Evolutionary conservation across 768 basidiomycete genomes (phyloP), one percentile per base, ranked within the genome.

Genomic region (Phylloporus sp.): DNA sequence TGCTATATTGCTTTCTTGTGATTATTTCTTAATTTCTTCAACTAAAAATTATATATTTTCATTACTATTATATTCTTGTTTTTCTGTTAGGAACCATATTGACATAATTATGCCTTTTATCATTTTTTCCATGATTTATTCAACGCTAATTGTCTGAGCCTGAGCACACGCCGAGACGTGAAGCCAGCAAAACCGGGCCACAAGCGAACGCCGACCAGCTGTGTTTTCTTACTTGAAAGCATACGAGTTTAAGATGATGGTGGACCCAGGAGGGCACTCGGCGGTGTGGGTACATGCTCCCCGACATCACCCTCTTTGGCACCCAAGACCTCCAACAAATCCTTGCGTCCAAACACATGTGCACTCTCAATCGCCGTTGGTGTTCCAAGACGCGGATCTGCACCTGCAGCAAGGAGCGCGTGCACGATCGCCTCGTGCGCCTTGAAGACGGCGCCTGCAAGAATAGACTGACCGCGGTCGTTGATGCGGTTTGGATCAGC

Each of bases 361-460:
- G 85, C 85, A 0, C 80, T 75, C 60, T 88, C 78, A 39, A 85
- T 80, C 1, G 86, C 89, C 23, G 75, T 86, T 2, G 88, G 88
- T 23, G 67, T 76, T 6, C 88, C 89, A 13, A 73, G 52, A 41
- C 82, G 72, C 2, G 88, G 85, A 67, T 90, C 79, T 0, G 88
- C 88, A 5, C 79, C 74, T 2, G 56, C 70, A 6, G 63, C 58
- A 22, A 79, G 64, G 26, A 91, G 75, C 2, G 72, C 69, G n/a
- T 72, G 73, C 1, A 86, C 84, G 41, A 89, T 73, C 7, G 80
- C 82, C 50, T 80, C 77, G 60, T 86, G 74, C 0, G 73, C 79
- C 66, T 91, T 91, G 72, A 89, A 91, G 0, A 90, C 80, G 0
- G 84, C 88, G 3, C 88, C 89, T 7, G 88, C 84, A 20, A 91